These are phyloP conservation scores for Mycosphaerella arachidis DNA, from an alignment of 2,329 filamentous ascomycete species.

Conservation along the genomic window DNA sequence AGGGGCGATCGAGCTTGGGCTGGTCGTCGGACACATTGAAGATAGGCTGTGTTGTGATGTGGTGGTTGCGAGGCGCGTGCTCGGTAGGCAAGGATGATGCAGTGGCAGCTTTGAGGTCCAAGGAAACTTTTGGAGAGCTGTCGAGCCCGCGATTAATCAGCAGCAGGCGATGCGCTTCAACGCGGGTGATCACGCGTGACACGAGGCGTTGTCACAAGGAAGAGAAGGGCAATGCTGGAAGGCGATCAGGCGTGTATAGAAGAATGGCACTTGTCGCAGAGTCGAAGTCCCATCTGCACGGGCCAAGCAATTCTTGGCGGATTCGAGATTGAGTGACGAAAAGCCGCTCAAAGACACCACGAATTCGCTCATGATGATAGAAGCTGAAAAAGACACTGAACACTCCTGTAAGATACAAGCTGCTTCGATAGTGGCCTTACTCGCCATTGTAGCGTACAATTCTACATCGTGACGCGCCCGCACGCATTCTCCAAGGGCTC, in stretches of 20 bases:
- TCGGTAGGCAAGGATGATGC: constrained; percentile 32
- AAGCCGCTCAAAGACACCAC: background rate
- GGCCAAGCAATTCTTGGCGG: background rate
- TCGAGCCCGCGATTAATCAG: background rate
- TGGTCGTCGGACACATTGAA: background rate
- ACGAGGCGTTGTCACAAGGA: background rate
- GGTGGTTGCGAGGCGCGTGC: constrained; percentile 28
- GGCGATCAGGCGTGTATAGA: background rate
- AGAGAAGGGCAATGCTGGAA: background rate
- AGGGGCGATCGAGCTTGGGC: background rate
- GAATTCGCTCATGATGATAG: no score
- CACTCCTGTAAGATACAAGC: no score
- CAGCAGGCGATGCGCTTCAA: background rate
- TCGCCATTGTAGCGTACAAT: no score
- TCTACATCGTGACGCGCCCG: no score
- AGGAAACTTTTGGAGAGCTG: background rate
- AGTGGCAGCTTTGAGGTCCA: background rate
- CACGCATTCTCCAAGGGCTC: no score
- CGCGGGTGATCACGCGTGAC: background rate
- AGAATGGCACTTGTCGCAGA: background rate
- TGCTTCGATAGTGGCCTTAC: no score
- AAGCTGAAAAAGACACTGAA: no score
- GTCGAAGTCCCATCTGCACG: background rate
- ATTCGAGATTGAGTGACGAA: background rate
- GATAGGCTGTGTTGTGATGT: background rate